Percentiles rank a stretch among this genome's conserved stretches.
These are phyloP conservation scores for Talaromyces thailandensis DNA, from an alignment of 495 filamentous ascomycete species.

Conservation along the genomic window DNA sequence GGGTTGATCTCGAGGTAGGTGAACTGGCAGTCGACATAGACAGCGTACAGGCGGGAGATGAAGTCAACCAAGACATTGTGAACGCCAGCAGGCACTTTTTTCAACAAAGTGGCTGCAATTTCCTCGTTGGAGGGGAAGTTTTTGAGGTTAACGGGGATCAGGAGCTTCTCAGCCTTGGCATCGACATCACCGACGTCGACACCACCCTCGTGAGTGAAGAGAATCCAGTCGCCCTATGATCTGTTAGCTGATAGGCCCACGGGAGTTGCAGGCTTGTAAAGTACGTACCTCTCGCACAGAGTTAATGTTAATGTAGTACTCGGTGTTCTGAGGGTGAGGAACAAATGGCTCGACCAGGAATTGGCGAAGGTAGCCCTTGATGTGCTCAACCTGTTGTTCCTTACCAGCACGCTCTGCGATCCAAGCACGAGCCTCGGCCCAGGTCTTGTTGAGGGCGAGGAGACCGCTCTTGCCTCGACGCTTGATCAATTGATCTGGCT, in stretches of 20 bases:
- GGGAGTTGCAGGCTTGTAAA: not conserved
- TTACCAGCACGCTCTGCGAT: slow-evolving; percentile 87
- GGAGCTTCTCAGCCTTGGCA: slow-evolving; percentile 94
- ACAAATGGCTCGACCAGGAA: slow-evolving; percentile 99
- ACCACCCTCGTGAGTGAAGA: slow-evolving; percentile 98
- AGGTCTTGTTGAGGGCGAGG: slow-evolving; percentile 93
- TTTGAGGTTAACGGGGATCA: slow-evolving; percentile 90
- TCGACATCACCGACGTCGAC: slow-evolving; percentile 99
- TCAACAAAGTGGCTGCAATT: slow-evolving; percentile 74
- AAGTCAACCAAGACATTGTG: slow-evolving; percentile 99
- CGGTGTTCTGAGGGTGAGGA: slow-evolving; percentile 82
- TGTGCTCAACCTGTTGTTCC: slow-evolving; percentile 83
- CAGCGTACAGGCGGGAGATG: slow-evolving; percentile 86
- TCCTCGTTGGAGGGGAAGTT: slow-evolving; percentile 95
- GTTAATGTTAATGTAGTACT: slow-evolving; percentile 99
- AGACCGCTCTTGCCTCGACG: slow-evolving; percentile 97
- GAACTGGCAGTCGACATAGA: slow-evolving; percentile 99
- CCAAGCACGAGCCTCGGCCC: slow-evolving; percentile 88
- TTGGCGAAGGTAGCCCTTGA: slow-evolving; percentile 77
- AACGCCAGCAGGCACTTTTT: slow-evolving; percentile 87
- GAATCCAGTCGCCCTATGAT: slow-evolving; percentile 91
- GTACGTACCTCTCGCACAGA: slow-evolving; percentile 77
- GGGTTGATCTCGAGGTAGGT: slow-evolving; percentile 99
- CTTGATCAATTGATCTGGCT: slow-evolving; percentile 99
- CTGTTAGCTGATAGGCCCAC: not conserved